Evolutionary conservation across 2,329 filamentous ascomycete species (phyloP).

Genomic region (Lecanicillium sp.): DNA sequence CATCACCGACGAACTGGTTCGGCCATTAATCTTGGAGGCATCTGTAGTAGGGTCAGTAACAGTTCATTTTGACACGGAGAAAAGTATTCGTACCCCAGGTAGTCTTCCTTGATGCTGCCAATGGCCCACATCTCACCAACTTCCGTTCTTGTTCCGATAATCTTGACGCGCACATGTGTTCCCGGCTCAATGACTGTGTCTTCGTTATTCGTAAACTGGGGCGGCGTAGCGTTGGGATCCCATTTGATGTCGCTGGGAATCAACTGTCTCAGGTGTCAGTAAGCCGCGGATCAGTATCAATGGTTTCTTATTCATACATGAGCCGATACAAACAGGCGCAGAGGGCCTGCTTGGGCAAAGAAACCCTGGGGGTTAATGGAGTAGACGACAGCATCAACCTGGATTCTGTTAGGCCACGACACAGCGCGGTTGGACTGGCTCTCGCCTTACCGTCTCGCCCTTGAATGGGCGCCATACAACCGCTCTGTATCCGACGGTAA

Average conservation of each 20-base stretch:
- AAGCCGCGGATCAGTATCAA: background rate
- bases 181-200: conserved; percentile 91
- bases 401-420: conserved; percentile 24
- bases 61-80: conserved; percentile 2
- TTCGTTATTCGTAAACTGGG: conserved; percentile 90
- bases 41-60: conserved; percentile 10
- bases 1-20: too few species aligned
- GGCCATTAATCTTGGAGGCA: conserved; percentile 13
- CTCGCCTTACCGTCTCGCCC: conserved; percentile 76
- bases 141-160: conserved; percentile 88
- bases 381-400: conserved; percentile 91
- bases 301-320: conserved; percentile 50
- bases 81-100: conserved; percentile 47
- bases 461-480: conserved; percentile 98
- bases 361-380: conserved; percentile 90
- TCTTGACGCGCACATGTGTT: conserved; percentile 86
- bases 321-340: conserved; percentile 71
- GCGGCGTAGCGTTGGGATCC: conserved; percentile 92
- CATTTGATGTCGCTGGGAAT: conserved; percentile 90
- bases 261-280: conserved; percentile 44
- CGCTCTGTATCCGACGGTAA: conserved; percentile 88
- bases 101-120: conserved; percentile 88
- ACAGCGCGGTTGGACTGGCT: conserved; percentile 2
- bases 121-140: conserved; percentile 95
- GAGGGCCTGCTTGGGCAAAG: conserved; percentile 73